Percentiles rank a stretch among this genome's conserved stretches.
Conservation (phyloP, 1,284 basidiomycete species). For the Trametes versicolor region DNA sequence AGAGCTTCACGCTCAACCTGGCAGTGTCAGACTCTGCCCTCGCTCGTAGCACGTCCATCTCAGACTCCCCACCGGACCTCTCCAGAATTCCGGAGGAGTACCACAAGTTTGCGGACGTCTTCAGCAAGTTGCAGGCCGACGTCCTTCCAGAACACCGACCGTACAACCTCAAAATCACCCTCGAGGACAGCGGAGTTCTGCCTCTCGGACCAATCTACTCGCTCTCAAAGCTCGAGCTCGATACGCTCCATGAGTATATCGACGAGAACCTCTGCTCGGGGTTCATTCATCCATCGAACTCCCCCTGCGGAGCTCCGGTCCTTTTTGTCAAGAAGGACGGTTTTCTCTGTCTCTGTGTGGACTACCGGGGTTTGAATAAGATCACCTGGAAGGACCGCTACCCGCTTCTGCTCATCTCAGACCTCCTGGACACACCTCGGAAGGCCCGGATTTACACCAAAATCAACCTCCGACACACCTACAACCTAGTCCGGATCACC, state of each 20-base stretch:
- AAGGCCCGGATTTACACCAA: slow-evolving; percentile 43
- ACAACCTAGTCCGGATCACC: slow-evolving; percentile 43
- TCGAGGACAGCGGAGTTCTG: slow-evolving; percentile 28
- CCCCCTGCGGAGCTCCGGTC: slow-evolving; percentile 50
- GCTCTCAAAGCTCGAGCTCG: slow-evolving; percentile 38
- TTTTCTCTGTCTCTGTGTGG: slow-evolving; percentile 48
- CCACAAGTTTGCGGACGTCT: slow-evolving; percentile 27
- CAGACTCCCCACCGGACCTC: slow-evolving; percentile 39
- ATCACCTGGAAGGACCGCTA: slow-evolving; percentile 50
- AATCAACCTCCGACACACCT: slow-evolving; percentile 45
- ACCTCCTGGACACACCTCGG: slow-evolving; percentile 46
- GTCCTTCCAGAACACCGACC: slow-evolving; percentile 26
- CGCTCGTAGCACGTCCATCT: slow-evolving; percentile 7
- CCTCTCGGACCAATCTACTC: slow-evolving; percentile 37
- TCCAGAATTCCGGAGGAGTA: slow-evolving; percentile 25
- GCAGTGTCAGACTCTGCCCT: background rate
- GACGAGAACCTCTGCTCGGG: slow-evolving; percentile 48
- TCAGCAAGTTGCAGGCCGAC: slow-evolving; percentile 24
- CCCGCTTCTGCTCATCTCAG: slow-evolving; percentile 50
- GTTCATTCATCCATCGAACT: slow-evolving; percentile 49
- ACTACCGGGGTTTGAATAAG: slow-evolving; percentile 55
- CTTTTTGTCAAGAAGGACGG: slow-evolving; percentile 59
- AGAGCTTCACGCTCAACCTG: slow-evolving; percentile 22
- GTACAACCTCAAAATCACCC: slow-evolving; percentile 26
- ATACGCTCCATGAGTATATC: slow-evolving; percentile 48